phyloP scores from a whole-genome alignment of 2,329 filamentous ascomycete genomes.

The Sporothrix pallida region DNA sequence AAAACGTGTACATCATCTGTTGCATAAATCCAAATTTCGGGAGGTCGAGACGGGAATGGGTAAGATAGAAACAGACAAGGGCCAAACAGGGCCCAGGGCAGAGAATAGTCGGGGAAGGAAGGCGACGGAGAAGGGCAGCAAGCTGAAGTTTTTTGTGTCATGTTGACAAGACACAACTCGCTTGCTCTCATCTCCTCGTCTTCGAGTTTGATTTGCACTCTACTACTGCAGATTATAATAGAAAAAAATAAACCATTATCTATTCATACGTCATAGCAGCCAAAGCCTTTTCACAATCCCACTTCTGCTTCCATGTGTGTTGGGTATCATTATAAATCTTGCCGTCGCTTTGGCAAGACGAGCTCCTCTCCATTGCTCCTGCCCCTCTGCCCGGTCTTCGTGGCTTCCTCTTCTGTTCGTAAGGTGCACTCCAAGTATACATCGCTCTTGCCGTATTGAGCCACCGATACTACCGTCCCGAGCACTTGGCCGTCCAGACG shows the following conservation, averaged over 20 bases:
- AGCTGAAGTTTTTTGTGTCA: neutral
- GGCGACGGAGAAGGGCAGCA: neutral
- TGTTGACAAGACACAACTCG: neutral
- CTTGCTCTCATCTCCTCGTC: neutral
- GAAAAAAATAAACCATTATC: slow-evolving; percentile 10
- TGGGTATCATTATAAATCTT: neutral
- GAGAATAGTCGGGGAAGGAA: neutral
- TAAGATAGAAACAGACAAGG: neutral
- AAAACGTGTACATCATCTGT: slow-evolving; percentile 38
- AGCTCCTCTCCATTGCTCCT: neutral
- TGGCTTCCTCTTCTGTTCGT: neutral
- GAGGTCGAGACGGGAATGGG: neutral
- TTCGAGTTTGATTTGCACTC: slow-evolving; percentile 18
- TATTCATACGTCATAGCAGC: neutral
- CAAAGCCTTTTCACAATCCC: neutral
- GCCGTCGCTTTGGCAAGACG: neutral
- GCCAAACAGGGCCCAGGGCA: slow-evolving; percentile 27
- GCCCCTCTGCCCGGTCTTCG: neutral
- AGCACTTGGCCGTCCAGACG: slow-evolving; percentile 29
- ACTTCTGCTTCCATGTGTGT: too few relatives aligned
- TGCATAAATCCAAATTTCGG: slow-evolving; percentile 33
- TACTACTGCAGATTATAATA: slow-evolving; percentile 21
- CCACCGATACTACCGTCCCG: neutral
- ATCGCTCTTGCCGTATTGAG: neutral
- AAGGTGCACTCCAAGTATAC: neutral